Percentiles rank a stretch among this genome's conserved stretches.
Conservation (phyloP, 495 filamentous ascomycete genomes). For the Penicillium cinerascens region DNA sequence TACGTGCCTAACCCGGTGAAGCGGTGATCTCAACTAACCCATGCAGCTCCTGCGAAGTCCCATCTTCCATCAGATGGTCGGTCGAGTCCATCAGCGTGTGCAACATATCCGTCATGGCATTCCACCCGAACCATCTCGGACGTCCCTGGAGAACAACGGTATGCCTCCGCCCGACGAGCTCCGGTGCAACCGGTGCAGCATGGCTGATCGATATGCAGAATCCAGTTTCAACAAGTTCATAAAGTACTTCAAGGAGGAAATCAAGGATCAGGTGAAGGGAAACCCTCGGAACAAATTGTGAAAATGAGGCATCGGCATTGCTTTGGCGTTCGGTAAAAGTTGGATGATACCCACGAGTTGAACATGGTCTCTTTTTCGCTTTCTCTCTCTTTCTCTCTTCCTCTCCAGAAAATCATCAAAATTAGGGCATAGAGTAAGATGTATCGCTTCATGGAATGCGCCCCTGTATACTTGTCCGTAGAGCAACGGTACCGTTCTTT, state of each 20-base stretch:
- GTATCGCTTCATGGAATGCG: background rate
- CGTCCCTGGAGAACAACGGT: conserved; percentile 51
- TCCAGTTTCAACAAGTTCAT: conserved; percentile 43
- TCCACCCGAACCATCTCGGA: conserved; percentile 56
- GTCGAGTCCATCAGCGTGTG: conserved; percentile 51
- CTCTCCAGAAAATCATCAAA: background rate
- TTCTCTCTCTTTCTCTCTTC: background rate
- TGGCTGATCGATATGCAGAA: conserved; percentile 20
- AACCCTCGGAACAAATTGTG: conserved; percentile 38
- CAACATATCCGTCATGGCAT: conserved; percentile 50
- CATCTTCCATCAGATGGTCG: conserved; percentile 57
- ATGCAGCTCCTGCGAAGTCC: conserved; percentile 57
- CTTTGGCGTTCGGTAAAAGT: conserved; percentile 3
- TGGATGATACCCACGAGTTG: conserved; percentile 12
- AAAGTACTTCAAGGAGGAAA: conserved; percentile 55
- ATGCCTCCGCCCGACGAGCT: conserved; percentile 5
- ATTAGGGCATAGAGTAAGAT: background rate
- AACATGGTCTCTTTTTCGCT: background rate
- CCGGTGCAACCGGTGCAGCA: background rate
- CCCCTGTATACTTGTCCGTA: background rate
- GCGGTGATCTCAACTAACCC: conserved; percentile 6
- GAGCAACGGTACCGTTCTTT: background rate
- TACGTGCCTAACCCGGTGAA: conserved; percentile 19
- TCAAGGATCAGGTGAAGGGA: conserved; percentile 54
- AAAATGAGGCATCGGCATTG: conserved; percentile 6